Conservation (phyloP, 2,329 filamentous ascomycete genomes). For the Orbilia javanica region DNA sequence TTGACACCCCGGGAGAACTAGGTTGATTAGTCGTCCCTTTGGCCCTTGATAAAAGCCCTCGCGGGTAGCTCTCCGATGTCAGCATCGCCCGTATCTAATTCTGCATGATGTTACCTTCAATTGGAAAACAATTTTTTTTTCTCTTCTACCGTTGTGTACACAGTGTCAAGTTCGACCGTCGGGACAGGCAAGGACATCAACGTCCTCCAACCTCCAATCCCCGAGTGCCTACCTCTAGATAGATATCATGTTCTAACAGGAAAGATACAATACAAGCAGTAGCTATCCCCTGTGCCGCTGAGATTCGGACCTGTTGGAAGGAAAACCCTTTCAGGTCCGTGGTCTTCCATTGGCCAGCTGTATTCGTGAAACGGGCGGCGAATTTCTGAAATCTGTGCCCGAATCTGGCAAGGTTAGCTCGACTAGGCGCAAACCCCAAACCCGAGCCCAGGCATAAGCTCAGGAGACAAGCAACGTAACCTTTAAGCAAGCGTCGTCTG, state of each 20-base stretch:
- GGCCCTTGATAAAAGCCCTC: neutral
- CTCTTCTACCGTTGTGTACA: neutral
- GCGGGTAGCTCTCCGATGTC: conserved; percentile 15
- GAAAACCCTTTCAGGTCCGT: neutral
- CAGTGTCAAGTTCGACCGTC: conserved; percentile 22
- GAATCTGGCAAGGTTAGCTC: conserved; percentile 36
- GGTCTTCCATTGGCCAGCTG: neutral
- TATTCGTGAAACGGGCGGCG: conserved; percentile 6
- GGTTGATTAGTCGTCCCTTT: conserved; percentile 2
- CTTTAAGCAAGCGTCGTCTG: conserved; percentile 14
- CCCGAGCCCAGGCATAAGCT: conserved; percentile 4
- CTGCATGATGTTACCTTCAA: neutral
- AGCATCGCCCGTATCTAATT: neutral
- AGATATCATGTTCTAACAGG: neutral
- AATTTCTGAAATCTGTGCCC: conserved; percentile 25
- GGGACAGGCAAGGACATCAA: neutral
- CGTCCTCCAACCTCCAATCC: neutral
- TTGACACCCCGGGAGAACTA: too few relatives aligned
- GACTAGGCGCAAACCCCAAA: neutral
- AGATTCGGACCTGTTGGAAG: neutral
- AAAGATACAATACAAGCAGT: neutral
- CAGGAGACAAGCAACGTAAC: conserved; percentile 49
- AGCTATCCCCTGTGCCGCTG: neutral
- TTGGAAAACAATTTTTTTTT: neutral
- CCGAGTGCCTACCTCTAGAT: neutral